Conservation (phyloP, 352 stramenopile species). For the Phytophthora palmivora region DNA sequence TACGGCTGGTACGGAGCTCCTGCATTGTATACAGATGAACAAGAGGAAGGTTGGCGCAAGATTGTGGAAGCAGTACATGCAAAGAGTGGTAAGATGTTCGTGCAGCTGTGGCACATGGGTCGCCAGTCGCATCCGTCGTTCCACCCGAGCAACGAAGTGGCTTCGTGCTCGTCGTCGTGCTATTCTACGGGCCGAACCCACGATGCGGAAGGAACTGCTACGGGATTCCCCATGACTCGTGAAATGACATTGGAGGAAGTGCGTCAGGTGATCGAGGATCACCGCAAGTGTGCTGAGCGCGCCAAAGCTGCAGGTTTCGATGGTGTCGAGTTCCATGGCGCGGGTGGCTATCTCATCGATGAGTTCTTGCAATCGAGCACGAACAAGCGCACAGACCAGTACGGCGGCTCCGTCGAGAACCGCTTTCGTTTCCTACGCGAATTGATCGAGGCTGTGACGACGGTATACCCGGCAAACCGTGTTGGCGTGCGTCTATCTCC, state of each 20-base stretch:
- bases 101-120: conserved; percentile 26
- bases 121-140: conserved; percentile 16
- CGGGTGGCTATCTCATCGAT: conserved; percentile 92
- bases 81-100: conserved; percentile 23
- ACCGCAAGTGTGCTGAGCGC: conserved; percentile 48
- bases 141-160: conserved; percentile 15
- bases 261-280: conserved; percentile 63
- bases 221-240: conserved; percentile 47
- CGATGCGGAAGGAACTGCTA: conserved; percentile 22
- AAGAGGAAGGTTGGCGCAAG: conserved; percentile 49
- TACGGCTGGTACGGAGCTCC: conserved; percentile 1
- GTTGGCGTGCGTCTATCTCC: no score
- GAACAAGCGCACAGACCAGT: conserved; percentile 83
- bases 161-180: conserved; percentile 17
- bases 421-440: conserved; percentile 69
- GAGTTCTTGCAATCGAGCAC: conserved; percentile 75
- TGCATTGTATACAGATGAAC: conserved; percentile 47
- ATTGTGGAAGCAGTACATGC: conserved; percentile 21
- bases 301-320: conserved; percentile 89
- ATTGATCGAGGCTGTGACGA: conserved; percentile 44
- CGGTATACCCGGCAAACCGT: no score
- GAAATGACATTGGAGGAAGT: conserved; percentile 76
- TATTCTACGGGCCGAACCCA: background rate
- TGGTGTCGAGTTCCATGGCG: conserved; percentile 87
- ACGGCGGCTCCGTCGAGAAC: conserved; percentile 82